Conservation (phyloP, 2,329 filamentous ascomycete species). For the Polychaeton citri region DNA sequence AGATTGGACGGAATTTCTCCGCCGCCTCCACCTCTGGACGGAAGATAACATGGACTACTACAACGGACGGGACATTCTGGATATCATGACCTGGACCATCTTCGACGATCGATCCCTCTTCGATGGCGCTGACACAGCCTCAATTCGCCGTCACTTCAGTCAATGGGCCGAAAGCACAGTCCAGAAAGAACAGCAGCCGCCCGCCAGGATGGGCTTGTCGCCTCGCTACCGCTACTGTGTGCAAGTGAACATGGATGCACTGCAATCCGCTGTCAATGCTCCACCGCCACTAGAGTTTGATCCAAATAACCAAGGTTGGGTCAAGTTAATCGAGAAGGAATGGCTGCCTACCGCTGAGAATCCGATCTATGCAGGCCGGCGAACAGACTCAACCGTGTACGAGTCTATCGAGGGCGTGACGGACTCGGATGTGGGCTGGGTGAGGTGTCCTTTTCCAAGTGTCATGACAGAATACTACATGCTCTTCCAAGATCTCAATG, state of each 20-base stretch:
- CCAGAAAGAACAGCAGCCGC: conserved; percentile 2
- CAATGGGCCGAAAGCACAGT: conserved; percentile 3
- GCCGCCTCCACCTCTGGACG: conserved; percentile 2
- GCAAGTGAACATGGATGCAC: conserved; percentile 4
- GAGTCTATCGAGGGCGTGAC: conserved; percentile 4
- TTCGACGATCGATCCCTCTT: conserved; percentile 6
- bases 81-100: conserved; percentile 5
- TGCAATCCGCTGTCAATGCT: conserved; percentile 3
- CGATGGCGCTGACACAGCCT: conserved; percentile 2
- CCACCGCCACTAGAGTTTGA: conserved; percentile 2
- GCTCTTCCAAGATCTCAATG: conserved; percentile 1
- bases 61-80: conserved; percentile 4
- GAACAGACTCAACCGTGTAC: conserved; percentile 1
- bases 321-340: conserved; percentile 6
- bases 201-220: conserved; percentile 1
- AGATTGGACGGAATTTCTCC: conserved; percentile 7
- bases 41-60: conserved; percentile 2
- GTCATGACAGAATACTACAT: conserved; percentile 3
- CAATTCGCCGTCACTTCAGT: conserved; percentile 5
- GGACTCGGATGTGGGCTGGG: conserved; percentile 5
- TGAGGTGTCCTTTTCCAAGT: conserved; percentile 2
- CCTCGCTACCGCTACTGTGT: conserved; percentile 6
- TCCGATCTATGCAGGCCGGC: not conserved
- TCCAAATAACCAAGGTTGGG: conserved; percentile 1
- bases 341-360: conserved; percentile 1